These are phyloP conservation scores for Capronia americana DNA, from an alignment of 2,329 filamentous ascomycete species.

Conservation along the genomic window DNA sequence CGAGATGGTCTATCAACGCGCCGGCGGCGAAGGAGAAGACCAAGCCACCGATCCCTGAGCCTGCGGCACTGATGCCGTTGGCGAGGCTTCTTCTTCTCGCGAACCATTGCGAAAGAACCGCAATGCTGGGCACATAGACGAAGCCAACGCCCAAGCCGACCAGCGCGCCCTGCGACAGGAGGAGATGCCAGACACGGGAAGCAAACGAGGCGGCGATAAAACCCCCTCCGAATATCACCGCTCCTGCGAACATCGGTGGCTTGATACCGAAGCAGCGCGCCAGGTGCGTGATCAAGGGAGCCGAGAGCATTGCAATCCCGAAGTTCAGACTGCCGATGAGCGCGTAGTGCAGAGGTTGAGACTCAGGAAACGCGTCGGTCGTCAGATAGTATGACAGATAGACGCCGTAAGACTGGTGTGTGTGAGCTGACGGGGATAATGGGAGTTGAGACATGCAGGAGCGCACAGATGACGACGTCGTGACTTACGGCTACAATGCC, in stretches of 20 bases:
- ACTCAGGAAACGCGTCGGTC: conserved; percentile 39
- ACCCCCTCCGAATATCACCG: conserved; percentile 30
- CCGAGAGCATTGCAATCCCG: conserved; percentile 38
- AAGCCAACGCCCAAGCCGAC: conserved; percentile 41
- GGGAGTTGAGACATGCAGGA: neutral
- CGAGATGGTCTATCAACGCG: conserved; percentile 40
- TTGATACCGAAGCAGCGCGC: conserved; percentile 33
- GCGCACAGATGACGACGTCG: neutral
- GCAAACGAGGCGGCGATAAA: conserved; percentile 41
- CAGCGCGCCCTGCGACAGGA: conserved; percentile 39
- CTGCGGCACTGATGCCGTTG: conserved; percentile 41
- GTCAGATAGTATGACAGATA: conserved; percentile 51
- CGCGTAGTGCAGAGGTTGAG: conserved; percentile 41
- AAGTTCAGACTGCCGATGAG: conserved; percentile 43
- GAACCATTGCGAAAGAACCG: conserved; percentile 43
- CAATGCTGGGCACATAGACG: conserved; percentile 36
- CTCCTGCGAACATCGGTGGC: conserved; percentile 34
- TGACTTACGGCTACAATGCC: conserved; percentile 40
- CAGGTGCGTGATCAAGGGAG: conserved; percentile 40
- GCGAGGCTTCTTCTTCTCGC: conserved; percentile 41
- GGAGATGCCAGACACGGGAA: conserved; percentile 35
- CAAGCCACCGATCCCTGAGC: conserved; percentile 42
- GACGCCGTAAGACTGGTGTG: conserved; percentile 49
- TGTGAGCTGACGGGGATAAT: neutral
- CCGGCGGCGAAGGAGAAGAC: conserved; percentile 40